A percentile compares a stretch with the other conserved stretches of the same genome.
phyloP scores from a whole-genome alignment of 2,329 filamentous ascomycete species.

The Beauveria sp. region DNA sequence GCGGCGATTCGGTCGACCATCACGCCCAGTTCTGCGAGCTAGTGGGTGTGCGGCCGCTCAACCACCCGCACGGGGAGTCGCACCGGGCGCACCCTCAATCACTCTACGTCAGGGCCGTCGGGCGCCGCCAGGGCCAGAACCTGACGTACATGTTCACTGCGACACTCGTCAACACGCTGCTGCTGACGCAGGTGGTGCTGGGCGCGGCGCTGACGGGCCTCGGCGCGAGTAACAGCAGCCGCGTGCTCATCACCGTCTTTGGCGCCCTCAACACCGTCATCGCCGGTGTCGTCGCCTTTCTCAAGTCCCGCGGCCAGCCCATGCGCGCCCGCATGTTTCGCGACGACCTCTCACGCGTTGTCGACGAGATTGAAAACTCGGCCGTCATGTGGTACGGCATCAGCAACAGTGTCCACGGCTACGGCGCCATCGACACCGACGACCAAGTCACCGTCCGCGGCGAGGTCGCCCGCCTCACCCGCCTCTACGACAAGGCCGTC shows the following conservation, averaged over 20 bases:
- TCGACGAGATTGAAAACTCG: slow-evolving; percentile 19
- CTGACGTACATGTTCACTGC: slow-evolving; percentile 16
- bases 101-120: slow-evolving; percentile 15
- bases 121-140: slow-evolving; percentile 12
- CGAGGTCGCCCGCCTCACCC: slow-evolving; percentile 16
- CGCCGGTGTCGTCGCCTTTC: slow-evolving; percentile 17
- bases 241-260: slow-evolving; percentile 16
- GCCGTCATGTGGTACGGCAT: slow-evolving; percentile 19
- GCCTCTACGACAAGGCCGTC: slow-evolving; percentile 18
- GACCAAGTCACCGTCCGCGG: slow-evolving; percentile 18
- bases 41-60: slow-evolving; percentile 14
- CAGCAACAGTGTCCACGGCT: slow-evolving; percentile 14
- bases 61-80: slow-evolving; percentile 11
- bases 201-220: slow-evolving; percentile 17
- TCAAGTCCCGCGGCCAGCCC: slow-evolving; percentile 18
- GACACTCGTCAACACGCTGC: slow-evolving; percentile 16
- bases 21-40: slow-evolving; percentile 17
- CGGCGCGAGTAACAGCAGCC: slow-evolving; percentile 15
- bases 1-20: slow-evolving; percentile 5
- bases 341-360: slow-evolving; percentile 17
- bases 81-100: slow-evolving; percentile 15
- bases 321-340: slow-evolving; percentile 18
- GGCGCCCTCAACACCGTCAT: slow-evolving; percentile 19
- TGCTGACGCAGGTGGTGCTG: slow-evolving; percentile 16
- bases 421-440: slow-evolving; percentile 18